phyloP scores from a whole-genome alignment of 2,329 filamentous ascomycete genomes.

The Coniosporium tulheliwenetii region DNA sequence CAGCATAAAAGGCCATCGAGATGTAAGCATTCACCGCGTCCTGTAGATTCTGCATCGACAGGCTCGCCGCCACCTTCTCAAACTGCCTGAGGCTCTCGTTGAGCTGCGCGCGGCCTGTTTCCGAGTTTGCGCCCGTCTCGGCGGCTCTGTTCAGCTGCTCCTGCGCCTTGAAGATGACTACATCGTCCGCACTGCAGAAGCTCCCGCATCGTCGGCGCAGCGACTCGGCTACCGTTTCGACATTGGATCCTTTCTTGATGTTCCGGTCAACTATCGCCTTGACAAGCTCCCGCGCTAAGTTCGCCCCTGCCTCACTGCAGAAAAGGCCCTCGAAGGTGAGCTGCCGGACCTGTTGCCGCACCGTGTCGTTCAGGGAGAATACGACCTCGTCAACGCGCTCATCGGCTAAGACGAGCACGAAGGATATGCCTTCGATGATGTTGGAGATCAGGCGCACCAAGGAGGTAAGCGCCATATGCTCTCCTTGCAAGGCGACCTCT shows the following conservation, averaged over 20 bases:
- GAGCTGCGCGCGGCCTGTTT: slow-evolving; percentile 60
- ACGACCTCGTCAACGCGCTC: slow-evolving; percentile 85
- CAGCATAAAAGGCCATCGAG: slow-evolving; percentile 75
- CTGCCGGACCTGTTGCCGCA: slow-evolving; percentile 53
- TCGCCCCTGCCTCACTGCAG: slow-evolving; percentile 60
- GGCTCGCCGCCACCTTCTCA: slow-evolving; percentile 68
- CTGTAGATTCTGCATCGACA: slow-evolving; percentile 67
- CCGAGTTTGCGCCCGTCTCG: slow-evolving; percentile 60
- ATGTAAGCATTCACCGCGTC: slow-evolving; percentile 68
- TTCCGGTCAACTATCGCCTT: slow-evolving; percentile 98
- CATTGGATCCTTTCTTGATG: slow-evolving; percentile 90
- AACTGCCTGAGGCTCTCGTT: slow-evolving; percentile 84
- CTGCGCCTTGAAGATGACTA: slow-evolving; percentile 95
- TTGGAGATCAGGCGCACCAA: slow-evolving; percentile 73
- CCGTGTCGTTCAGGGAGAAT: slow-evolving; percentile 52
- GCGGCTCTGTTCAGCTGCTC: slow-evolving; percentile 82
- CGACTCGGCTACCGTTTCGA: slow-evolving; percentile 94
- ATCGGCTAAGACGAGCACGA: slow-evolving; percentile 87
- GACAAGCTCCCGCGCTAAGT: slow-evolving; percentile 83
- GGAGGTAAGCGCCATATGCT: slow-evolving; percentile 82
- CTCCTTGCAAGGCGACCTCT: slow-evolving; percentile 80
- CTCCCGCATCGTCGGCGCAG: slow-evolving; percentile 81
- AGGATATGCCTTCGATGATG: slow-evolving; percentile 92
- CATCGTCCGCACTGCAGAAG: slow-evolving; percentile 95
- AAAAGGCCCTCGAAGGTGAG: slow-evolving; percentile 85